Percentiles rank a stretch among this genome's conserved stretches.
Conservation (phyloP, 768 basidiomycete genomes). For the Neoboletus subvelutipes region DNA sequence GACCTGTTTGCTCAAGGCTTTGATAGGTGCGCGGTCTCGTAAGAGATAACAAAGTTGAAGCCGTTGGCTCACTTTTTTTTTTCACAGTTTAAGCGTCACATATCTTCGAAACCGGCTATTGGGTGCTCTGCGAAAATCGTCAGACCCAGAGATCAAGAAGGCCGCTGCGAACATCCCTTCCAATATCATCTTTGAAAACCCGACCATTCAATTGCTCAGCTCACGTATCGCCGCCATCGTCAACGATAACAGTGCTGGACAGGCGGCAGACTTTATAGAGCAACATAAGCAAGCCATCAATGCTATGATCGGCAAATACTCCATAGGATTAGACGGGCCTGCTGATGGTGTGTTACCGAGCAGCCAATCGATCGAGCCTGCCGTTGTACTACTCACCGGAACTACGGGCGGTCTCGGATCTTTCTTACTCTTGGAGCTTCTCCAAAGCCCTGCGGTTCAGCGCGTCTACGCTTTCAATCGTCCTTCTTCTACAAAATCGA, state of each 20-base stretch:
- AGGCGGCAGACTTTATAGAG: not conserved
- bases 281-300: conserved; percentile 29
- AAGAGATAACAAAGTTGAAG: not conserved
- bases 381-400: conserved; percentile 39
- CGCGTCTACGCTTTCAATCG: conserved; percentile 38
- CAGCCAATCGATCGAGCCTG: conserved; percentile 3
- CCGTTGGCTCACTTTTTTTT: not conserved
- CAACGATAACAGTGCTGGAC: not conserved
- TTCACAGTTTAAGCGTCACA: conserved; percentile 31
- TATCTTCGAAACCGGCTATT: conserved; percentile 27
- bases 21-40: conserved; percentile 32
- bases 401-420: conserved; percentile 43
- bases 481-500: conserved; percentile 12
- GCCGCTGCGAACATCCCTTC: conserved; percentile 26
- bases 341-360: conserved; percentile 9
- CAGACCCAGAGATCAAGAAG: conserved; percentile 28
- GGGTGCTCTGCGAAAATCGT: conserved; percentile 31
- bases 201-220: conserved; percentile 39
- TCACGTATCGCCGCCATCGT: conserved; percentile 18
- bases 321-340: conserved; percentile 13
- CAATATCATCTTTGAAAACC: conserved; percentile 39
- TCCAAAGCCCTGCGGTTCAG: conserved; percentile 21
- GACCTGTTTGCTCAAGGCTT: conserved; percentile 38
- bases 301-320: conserved; percentile 43
- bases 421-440: conserved; percentile 33